phyloP scores from a whole-genome alignment of 495 filamentous ascomycete species.

The Lineolata rhizophorae region DNA sequence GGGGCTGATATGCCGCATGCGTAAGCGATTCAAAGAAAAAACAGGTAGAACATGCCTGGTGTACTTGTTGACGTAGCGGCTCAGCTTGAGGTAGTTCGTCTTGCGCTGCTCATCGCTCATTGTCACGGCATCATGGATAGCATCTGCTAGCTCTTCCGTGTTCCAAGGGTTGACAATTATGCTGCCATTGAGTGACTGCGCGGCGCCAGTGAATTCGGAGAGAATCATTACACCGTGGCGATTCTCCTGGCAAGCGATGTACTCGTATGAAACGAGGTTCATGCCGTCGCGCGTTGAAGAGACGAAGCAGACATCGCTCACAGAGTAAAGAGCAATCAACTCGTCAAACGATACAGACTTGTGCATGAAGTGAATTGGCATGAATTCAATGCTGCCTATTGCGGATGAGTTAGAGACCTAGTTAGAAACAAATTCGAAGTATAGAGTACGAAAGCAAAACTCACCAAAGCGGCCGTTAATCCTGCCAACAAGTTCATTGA shows the following conservation, averaged over 20 bases:
- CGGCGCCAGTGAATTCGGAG: slow-evolving; percentile 81
- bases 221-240: slow-evolving; percentile 76
- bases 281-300: slow-evolving; percentile 88
- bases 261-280: slow-evolving; percentile 94
- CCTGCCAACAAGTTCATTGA: slow-evolving; percentile 73
- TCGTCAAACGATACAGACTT: slow-evolving; percentile 76
- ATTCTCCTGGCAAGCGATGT: slow-evolving; percentile 71
- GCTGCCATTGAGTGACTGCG: slow-evolving; percentile 66
- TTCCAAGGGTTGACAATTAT: slow-evolving; percentile 87
- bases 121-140: slow-evolving; percentile 65
- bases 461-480: slow-evolving; percentile 81
- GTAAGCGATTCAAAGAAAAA: background rate
- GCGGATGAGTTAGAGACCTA: background rate
- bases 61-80: slow-evolving; percentile 72
- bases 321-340: slow-evolving; percentile 75
- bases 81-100: slow-evolving; percentile 59
- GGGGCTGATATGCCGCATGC: no score
- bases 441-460: no score
- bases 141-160: slow-evolving; percentile 64
- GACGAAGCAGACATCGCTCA: slow-evolving; percentile 77
- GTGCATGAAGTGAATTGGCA: slow-evolving; percentile 87
- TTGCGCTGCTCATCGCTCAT: slow-evolving; percentile 68
- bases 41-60: slow-evolving; percentile 31
- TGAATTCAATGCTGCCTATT: slow-evolving; percentile 78
- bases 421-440: background rate